These are phyloP conservation scores for Truncatella angustata DNA, from an alignment of 2,329 filamentous ascomycete species.

Conservation along the genomic window DNA sequence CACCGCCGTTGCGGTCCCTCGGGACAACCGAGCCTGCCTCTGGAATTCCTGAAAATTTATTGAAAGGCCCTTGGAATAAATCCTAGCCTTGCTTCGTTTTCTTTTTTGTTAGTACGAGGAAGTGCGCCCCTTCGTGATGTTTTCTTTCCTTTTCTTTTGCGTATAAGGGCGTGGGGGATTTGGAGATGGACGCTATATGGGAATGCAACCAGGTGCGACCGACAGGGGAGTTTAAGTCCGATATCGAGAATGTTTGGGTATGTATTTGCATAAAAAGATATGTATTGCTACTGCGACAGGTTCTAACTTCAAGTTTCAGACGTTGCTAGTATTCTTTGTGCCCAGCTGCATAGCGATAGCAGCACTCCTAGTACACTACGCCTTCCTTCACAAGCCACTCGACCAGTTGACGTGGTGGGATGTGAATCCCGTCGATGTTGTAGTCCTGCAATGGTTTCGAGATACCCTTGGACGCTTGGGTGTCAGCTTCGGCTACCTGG, in stretches of 20 bases:
- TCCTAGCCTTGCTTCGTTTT: background rate
- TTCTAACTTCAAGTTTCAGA: conserved; percentile 11
- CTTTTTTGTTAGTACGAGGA: background rate
- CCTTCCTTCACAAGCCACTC: conserved; percentile 18
- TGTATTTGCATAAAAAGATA: background rate
- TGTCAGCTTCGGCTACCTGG: background rate
- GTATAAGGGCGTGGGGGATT: background rate
- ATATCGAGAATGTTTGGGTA: conserved; percentile 10
- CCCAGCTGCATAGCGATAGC: conserved; percentile 19
- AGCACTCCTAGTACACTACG: conserved; percentile 21
- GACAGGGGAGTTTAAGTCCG: background rate
- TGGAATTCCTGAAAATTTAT: background rate
- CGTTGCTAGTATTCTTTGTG: conserved; percentile 20
- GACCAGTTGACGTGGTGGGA: conserved; percentile 10
- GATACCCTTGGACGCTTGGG: background rate
- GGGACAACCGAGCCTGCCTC: background rate
- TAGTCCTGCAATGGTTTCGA: conserved; percentile 9
- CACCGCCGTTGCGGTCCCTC: conserved; percentile 5
- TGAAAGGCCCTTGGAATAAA: background rate
- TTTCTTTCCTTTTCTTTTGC: background rate
- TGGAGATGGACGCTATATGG: background rate
- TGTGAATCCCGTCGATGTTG: conserved; percentile 6
- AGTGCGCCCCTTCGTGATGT: conserved; percentile 1
- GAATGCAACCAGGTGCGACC: background rate
- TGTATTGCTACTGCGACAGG: too few relatives aligned